Percentiles rank a stretch among this genome's conserved stretches.
phyloP scores from a whole-genome alignment of 1,284 basidiomycete species.

The Ustilago crameri region DNA sequence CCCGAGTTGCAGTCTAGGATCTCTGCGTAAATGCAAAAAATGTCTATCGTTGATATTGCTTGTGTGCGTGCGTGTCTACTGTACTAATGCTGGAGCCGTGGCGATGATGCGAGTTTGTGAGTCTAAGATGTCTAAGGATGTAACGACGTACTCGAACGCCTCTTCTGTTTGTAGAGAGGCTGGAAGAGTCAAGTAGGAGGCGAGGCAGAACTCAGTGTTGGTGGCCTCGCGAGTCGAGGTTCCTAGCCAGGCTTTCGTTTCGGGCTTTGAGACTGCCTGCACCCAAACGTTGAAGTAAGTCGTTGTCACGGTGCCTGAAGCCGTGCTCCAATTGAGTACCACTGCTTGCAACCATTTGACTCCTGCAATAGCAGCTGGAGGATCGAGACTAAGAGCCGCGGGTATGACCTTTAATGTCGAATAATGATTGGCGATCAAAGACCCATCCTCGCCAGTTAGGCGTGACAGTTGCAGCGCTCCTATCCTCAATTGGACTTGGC shows the following conservation, averaged over 20 bases:
- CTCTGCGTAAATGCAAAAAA: slow-evolving; percentile 4
- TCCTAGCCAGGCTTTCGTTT: slow-evolving; percentile 26
- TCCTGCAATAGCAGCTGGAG: background rate
- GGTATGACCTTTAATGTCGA: slow-evolving; percentile 7
- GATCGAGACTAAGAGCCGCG: slow-evolving; percentile 2
- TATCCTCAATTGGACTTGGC: slow-evolving; percentile 2
- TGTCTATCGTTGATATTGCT: background rate
- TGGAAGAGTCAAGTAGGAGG: slow-evolving; percentile 7
- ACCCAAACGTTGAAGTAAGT: slow-evolving; percentile 33
- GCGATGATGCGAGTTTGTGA: background rate
- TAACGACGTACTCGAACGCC: slow-evolving; percentile 20
- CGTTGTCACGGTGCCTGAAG: background rate
- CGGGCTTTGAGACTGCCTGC: slow-evolving; percentile 9
- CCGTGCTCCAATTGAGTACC: slow-evolving; percentile 8
- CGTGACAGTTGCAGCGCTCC: slow-evolving; percentile 24
- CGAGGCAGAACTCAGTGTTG: slow-evolving; percentile 22
- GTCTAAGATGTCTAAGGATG: slow-evolving; percentile 10
- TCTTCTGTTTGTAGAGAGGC: background rate
- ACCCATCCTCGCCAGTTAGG: background rate
- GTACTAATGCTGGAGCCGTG: background rate
- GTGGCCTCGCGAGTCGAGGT: slow-evolving; percentile 44
- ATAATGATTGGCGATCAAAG: background rate
- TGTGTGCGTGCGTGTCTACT: background rate
- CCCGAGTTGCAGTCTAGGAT: slow-evolving; percentile 33
- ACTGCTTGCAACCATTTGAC: slow-evolving; percentile 1